These are phyloP conservation scores for Fusarium devonianum DNA, from an alignment of 2,329 filamentous ascomycete species.

Conservation along the genomic window DNA sequence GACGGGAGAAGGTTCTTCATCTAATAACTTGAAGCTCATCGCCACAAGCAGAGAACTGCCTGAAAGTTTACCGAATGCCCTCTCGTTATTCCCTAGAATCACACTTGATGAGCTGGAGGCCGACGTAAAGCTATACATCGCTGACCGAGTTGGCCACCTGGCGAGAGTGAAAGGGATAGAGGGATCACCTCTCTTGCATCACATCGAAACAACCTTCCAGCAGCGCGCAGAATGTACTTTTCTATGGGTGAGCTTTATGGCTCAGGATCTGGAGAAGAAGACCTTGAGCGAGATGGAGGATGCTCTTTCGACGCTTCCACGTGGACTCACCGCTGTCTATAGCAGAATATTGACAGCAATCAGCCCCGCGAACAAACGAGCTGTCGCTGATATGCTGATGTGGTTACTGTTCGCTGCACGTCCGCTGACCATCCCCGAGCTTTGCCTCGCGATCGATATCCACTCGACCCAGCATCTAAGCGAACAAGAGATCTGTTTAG, in stretches of 20 bases:
- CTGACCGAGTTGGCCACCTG: neutral
- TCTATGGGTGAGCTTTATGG: slow-evolving; percentile 23
- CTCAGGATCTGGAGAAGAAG: slow-evolving; percentile 10
- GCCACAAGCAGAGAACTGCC: slow-evolving; percentile 5
- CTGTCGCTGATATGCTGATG: neutral
- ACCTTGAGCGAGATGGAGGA: slow-evolving; percentile 3
- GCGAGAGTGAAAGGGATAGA: neutral
- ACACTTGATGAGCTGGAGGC: neutral
- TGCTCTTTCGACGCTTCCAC: neutral
- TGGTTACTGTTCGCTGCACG: neutral
- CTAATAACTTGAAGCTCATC: neutral
- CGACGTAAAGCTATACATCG: slow-evolving; percentile 3
- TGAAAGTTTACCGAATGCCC: neutral
- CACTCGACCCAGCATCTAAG: neutral
- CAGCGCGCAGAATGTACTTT: slow-evolving; percentile 7
- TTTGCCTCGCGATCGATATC: slow-evolving; percentile 1
- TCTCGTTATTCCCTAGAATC: slow-evolving; percentile 1
- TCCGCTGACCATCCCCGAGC: neutral
- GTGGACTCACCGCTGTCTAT: neutral
- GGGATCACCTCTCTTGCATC: neutral
- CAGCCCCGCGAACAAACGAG: neutral
- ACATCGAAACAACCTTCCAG: neutral
- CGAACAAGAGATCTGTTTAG: neutral
- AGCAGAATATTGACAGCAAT: neutral
- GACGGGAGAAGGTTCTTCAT: rapidly evolving